Percentiles rank a stretch among this genome's conserved stretches.
Evolutionary conservation across 164 flowering plant genomes (phyloP).

Genomic region (Sedum album): DNA sequence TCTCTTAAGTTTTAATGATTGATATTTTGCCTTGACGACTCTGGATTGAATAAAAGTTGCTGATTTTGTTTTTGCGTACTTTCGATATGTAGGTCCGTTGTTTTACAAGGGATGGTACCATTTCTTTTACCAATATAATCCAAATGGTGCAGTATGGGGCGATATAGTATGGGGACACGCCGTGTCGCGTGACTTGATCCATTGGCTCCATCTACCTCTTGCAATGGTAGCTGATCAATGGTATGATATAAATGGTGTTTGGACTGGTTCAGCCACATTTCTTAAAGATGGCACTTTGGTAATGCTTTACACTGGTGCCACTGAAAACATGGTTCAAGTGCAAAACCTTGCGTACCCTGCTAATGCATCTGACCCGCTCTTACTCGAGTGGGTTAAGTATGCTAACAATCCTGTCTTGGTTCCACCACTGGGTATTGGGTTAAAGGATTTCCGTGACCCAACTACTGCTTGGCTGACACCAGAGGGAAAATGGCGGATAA

Average conservation of each 20-base stretch:
- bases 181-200: constrained; percentile 65
- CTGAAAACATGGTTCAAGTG: constrained; percentile 53
- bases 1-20: neutral
- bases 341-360: constrained; percentile 70
- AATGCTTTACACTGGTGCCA: constrained; percentile 84
- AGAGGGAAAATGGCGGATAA: constrained; percentile 49
- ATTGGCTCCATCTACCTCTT: constrained; percentile 71
- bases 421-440: constrained; percentile 55
- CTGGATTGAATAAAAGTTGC: neutral
- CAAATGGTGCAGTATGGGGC: constrained; percentile 77
- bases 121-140: constrained; percentile 84
- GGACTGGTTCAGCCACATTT: constrained; percentile 92
- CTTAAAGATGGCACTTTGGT: constrained; percentile 52
- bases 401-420: constrained; percentile 55
- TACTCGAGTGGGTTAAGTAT: constrained; percentile 66
- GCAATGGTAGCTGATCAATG: constrained; percentile 73
- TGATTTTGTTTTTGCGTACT: neutral
- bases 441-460: constrained; percentile 72
- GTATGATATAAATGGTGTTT: constrained; percentile 75
- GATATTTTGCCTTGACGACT: neutral
- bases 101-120: constrained; percentile 87
- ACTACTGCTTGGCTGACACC: constrained; percentile 67
- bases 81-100: constrained; percentile 56
- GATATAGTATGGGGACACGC: constrained; percentile 89
- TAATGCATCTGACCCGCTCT: constrained; percentile 63